Percentiles rank a stretch among this genome's conserved stretches.
Conservation (phyloP, 345 rosid species). For the Eutrema japonicum region DNA sequence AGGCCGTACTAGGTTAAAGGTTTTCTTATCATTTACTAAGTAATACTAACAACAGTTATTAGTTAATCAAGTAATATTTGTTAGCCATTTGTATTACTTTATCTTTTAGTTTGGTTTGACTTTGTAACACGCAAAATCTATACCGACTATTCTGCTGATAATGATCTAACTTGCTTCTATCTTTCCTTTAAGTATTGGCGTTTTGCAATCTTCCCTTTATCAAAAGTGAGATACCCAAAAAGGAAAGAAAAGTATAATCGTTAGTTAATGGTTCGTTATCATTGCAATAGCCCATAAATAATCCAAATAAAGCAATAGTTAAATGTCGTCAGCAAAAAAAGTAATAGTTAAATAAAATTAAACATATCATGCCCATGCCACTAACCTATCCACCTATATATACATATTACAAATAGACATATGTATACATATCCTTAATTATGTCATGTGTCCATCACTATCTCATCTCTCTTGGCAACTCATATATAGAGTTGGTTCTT, state of each 20-base stretch:
- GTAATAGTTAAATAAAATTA: not conserved
- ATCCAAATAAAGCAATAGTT: slow-evolving; percentile 3
- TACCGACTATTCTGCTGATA: not conserved
- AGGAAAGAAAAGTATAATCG: slow-evolving; percentile 21
- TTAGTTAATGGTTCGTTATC: slow-evolving; percentile 31
- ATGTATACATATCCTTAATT: not conserved
- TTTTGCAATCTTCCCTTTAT: slow-evolving; percentile 1
- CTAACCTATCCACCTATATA: not conserved
- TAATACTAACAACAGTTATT: no score
- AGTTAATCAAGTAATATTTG: no score
- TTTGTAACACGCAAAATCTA: not conserved
- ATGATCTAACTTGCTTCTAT: not conserved
- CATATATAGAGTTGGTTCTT: slow-evolving; percentile 33
- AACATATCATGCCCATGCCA: slow-evolving; percentile 20
- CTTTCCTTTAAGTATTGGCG: not conserved
- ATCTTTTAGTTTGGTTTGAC: not conserved
- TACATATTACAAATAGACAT: slow-evolving; percentile 1
- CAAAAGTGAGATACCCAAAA: slow-evolving; percentile 28
- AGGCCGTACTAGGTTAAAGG: no score
- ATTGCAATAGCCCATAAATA: slow-evolving; percentile 8
- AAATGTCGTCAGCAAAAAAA: not conserved
- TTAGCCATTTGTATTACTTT: no score
- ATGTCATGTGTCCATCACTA: slow-evolving; percentile 35
- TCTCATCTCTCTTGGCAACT: slow-evolving; percentile 26
- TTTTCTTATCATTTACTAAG: no score